A percentile compares a stretch with the other conserved stretches of the same genome.
phyloP scores from a whole-genome alignment of 2,329 filamentous ascomycete genomes.

The Alternaria dauci region DNA sequence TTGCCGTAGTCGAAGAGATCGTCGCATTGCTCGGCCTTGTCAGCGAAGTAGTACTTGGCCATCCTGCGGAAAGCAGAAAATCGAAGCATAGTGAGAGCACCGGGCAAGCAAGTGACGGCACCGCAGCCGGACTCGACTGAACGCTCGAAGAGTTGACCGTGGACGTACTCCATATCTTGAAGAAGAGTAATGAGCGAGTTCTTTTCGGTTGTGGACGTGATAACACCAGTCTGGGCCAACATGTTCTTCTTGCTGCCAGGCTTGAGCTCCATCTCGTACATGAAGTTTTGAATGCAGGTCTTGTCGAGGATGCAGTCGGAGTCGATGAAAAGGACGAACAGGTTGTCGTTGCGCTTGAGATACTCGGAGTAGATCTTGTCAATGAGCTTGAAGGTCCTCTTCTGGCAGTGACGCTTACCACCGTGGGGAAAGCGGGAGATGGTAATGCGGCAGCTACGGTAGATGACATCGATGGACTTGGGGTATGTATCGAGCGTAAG shows the following conservation, averaged over 20 bases:
- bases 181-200: constrained; percentile 89
- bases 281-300: constrained; percentile 94
- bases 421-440: constrained; percentile 92
- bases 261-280: constrained; percentile 98
- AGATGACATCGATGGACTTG: constrained; percentile 87
- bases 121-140: constrained; percentile 95
- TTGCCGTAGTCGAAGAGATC: constrained; percentile 98
- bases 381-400: constrained; percentile 89
- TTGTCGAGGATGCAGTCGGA: constrained; percentile 94
- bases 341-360: constrained; percentile 83
- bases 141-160: constrained; percentile 94
- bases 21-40: constrained; percentile 93
- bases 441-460: constrained; percentile 83
- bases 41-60: constrained; percentile 98
- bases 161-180: constrained; percentile 98
- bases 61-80: constrained; percentile 96
- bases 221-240: constrained; percentile 97
- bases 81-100: constrained; percentile 92
- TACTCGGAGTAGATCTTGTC: constrained; percentile 92
- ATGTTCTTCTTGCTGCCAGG: constrained; percentile 91
- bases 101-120: constrained; percentile 91
- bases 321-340: constrained; percentile 97
- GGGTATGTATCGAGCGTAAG: constrained; percentile 80
- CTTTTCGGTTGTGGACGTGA: constrained; percentile 90
- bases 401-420: constrained; percentile 93